Evolutionary conservation across 805 yeast species (phyloP).

Genomic region (Metschnikowia koreensis): DNA sequence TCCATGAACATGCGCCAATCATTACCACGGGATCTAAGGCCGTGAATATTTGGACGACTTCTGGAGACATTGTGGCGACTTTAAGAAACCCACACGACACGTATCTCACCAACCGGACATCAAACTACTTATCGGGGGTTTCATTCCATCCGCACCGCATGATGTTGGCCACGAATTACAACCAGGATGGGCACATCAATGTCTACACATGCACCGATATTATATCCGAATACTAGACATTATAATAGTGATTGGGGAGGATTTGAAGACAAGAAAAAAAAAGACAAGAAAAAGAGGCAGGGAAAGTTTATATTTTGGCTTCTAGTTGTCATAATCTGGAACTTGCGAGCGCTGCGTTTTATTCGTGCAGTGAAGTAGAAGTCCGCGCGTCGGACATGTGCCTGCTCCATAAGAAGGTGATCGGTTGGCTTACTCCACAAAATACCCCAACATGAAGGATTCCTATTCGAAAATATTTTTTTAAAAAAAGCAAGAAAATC

Average conservation of each 20-base stretch:
- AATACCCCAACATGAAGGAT: no score
- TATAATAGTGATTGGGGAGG: not conserved
- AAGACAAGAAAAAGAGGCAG: not conserved
- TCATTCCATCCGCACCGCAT: constrained; percentile 91
- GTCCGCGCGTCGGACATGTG: constrained; percentile 8
- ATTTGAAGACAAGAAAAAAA: not conserved
- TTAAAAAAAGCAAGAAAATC: no score
- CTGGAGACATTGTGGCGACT: constrained; percentile 69
- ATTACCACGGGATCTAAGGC: constrained; percentile 83
- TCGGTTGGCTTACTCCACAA: not conserved
- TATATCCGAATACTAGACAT: constrained; percentile 29
- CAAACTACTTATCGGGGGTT: constrained; percentile 60
- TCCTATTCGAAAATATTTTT: no score
- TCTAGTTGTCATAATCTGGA: not conserved
- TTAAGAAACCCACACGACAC: constrained; percentile 51
- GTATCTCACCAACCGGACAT: constrained; percentile 45
- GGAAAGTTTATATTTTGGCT: not conserved
- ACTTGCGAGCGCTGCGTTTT: not conserved
- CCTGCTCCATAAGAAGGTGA: not conserved
- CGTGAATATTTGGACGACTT: constrained; percentile 79
- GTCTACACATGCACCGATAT: constrained; percentile 49
- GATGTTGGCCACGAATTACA: constrained; percentile 84
- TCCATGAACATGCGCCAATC: constrained; percentile 96
- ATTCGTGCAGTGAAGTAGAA: constrained; percentile 3
- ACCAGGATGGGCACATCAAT: constrained; percentile 70